phyloP scores from a whole-genome alignment of 331 rosid species.

The Quercus lobata region DNA sequence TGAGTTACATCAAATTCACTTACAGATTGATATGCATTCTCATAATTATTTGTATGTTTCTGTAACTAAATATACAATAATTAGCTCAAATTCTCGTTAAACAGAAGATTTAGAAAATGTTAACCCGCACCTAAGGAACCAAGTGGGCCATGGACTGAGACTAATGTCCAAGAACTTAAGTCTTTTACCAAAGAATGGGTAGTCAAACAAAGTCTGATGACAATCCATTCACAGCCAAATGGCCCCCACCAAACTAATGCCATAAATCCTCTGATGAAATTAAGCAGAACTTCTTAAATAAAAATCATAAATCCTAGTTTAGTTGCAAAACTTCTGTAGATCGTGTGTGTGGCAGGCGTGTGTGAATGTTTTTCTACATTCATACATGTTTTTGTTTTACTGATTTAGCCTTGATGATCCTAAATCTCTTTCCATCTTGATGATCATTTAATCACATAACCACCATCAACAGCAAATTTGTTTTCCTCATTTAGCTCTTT shows the following conservation, averaged over 20 bases:
- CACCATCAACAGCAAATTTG: not conserved
- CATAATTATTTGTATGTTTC: not conserved
- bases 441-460: conserved; percentile 1
- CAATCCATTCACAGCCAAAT: not conserved
- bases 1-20: not conserved
- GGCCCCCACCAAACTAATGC: not conserved
- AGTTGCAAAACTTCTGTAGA: not conserved
- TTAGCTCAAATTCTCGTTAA: not conserved
- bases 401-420: not conserved
- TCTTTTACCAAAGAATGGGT: not conserved
- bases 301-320: not conserved
- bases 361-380: not conserved
- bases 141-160: not conserved
- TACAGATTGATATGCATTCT: not conserved
- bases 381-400: not conserved
- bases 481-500: not conserved
- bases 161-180: not conserved
- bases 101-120: not conserved
- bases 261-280: not conserved
- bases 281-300: not conserved
- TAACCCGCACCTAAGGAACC: not conserved
- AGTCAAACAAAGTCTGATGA: not conserved
- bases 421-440: not conserved
- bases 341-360: too few relatives aligned
- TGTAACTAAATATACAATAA: not conserved